These are phyloP conservation scores for Trichoderma aggressivum DNA, from an alignment of 2,329 filamentous ascomycete species.

Conservation along the genomic window DNA sequence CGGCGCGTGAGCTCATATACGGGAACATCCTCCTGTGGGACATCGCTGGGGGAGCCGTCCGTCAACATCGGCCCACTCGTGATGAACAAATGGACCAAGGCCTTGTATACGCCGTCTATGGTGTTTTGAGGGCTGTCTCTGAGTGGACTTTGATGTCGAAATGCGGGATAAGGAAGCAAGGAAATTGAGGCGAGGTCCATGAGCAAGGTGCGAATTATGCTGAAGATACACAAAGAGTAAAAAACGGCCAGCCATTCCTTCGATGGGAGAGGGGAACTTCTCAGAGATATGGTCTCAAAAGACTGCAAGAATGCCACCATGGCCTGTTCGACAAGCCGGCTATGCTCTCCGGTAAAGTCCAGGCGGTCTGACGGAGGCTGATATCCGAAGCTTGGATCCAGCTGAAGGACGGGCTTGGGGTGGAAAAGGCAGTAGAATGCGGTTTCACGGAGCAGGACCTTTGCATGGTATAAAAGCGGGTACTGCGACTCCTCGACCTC, in stretches of 20 bases:
- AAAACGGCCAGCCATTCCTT: conserved; percentile 52
- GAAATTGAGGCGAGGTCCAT: conserved; percentile 38
- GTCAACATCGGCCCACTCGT: conserved; percentile 43
- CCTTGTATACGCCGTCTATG: conserved; percentile 51
- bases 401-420: conserved; percentile 41
- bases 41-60: conserved; percentile 40
- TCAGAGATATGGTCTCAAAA: conserved; percentile 46
- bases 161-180: conserved; percentile 17
- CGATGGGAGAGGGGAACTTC: conserved; percentile 37
- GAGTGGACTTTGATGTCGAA: conserved; percentile 15
- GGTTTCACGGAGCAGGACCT: conserved; percentile 53
- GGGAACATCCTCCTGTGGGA: conserved; percentile 45
- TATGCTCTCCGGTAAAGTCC: conserved; percentile 44
- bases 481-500: conserved; percentile 47
- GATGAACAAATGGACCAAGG: conserved; percentile 48
- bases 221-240: conserved; percentile 57
- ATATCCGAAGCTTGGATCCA: conserved; percentile 27
- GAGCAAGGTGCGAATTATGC: conserved; percentile 51
- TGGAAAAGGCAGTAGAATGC: conserved; percentile 54
- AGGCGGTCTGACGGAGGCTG: conserved; percentile 38
- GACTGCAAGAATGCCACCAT: conserved; percentile 51
- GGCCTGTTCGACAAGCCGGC: conserved; percentile 48
- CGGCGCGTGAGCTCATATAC: conserved; percentile 40
- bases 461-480: conserved; percentile 52
- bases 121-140: conserved; percentile 24